A percentile compares a stretch with the other conserved stretches of the same genome.
Conservation (phyloP, 2,329 filamentous ascomycete genomes). For the Cladosporium sp. region DNA sequence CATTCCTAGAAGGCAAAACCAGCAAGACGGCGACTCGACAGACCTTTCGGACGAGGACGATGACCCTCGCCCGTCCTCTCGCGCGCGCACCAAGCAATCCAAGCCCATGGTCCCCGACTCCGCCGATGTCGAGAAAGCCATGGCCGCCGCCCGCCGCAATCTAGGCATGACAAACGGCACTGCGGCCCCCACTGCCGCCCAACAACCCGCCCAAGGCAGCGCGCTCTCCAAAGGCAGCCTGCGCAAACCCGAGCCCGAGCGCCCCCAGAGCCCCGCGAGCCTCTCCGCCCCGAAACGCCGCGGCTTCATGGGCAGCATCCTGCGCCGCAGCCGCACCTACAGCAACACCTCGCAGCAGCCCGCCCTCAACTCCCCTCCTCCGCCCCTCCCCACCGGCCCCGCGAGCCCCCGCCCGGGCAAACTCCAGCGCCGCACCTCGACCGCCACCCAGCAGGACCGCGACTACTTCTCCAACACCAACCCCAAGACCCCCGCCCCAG, state of each 20-base stretch:
- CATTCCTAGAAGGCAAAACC: constrained; percentile 50
- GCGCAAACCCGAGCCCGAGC: constrained; percentile 21
- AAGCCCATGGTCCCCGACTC: constrained; percentile 27
- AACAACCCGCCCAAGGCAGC: constrained; percentile 23
- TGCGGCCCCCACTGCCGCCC: constrained; percentile 9
- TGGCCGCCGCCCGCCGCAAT: constrained; percentile 28
- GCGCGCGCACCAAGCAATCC: constrained; percentile 40
- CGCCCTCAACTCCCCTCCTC: constrained; percentile 16
- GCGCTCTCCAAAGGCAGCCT: constrained; percentile 34
- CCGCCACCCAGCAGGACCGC: neutral
- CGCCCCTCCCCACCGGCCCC: constrained; percentile 27
- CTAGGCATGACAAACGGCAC: constrained; percentile 24
- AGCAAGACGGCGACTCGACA: constrained; percentile 53
- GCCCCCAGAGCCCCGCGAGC: neutral
- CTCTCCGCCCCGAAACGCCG: constrained; percentile 17
- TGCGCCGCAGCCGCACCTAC: constrained; percentile 29
- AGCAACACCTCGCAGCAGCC: constrained; percentile 20
- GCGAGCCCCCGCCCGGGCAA: constrained; percentile 35
- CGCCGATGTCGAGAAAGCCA: constrained; percentile 34
- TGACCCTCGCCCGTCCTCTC: constrained; percentile 26
- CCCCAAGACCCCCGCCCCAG: neutral
- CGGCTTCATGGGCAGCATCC: constrained; percentile 30
- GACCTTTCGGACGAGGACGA: constrained; percentile 44
- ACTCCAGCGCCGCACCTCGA: constrained; percentile 26
- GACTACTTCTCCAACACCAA: constrained; percentile 9